Percentiles rank a stretch among this genome's conserved stretches.
These are phyloP conservation scores for Coniosporium tulheliwenetii DNA, from an alignment of 2,329 filamentous ascomycete genomes.

Conservation along the genomic window DNA sequence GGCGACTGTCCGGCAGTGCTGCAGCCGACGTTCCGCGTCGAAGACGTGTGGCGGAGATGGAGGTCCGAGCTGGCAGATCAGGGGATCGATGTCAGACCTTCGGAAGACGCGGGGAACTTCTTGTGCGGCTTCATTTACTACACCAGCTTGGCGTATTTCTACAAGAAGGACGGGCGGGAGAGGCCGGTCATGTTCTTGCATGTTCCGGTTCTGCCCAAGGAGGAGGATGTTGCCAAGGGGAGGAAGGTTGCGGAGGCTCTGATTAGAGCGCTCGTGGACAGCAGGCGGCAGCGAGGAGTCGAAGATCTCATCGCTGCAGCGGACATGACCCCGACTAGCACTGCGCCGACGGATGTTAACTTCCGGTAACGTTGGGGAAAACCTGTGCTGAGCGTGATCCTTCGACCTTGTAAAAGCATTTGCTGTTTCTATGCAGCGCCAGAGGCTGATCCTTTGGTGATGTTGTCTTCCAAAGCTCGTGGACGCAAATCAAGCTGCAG, in stretches of 20 bases:
- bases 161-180: constrained; percentile 4
- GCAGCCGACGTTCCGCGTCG: constrained; percentile 13
- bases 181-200: constrained; percentile 25
- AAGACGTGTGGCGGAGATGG: constrained; percentile 12
- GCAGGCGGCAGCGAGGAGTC: constrained; percentile 6
- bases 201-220: constrained; percentile 20
- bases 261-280: constrained; percentile 19
- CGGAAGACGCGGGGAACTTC: constrained; percentile 25
- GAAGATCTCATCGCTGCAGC: neutral
- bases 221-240: constrained; percentile 16
- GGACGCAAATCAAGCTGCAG: too few relatives aligned
- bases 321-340: too few relatives aligned
- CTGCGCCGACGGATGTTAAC: too few relatives aligned
- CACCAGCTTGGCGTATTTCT: constrained; percentile 19
- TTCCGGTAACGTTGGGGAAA: too few relatives aligned
- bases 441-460: too few relatives aligned
- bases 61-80: constrained; percentile 1
- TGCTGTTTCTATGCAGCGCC: too few relatives aligned
- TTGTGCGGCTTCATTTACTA: constrained; percentile 31
- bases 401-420: too few relatives aligned
- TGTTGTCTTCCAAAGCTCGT: too few relatives aligned
- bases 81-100: constrained; percentile 16
- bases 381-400: too few relatives aligned
- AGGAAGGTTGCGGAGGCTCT: constrained; percentile 14
- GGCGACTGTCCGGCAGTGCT: constrained; percentile 13